phyloP scores from a whole-genome alignment of 1,139 yeast species.

The Kazachstania sp. region DNA sequence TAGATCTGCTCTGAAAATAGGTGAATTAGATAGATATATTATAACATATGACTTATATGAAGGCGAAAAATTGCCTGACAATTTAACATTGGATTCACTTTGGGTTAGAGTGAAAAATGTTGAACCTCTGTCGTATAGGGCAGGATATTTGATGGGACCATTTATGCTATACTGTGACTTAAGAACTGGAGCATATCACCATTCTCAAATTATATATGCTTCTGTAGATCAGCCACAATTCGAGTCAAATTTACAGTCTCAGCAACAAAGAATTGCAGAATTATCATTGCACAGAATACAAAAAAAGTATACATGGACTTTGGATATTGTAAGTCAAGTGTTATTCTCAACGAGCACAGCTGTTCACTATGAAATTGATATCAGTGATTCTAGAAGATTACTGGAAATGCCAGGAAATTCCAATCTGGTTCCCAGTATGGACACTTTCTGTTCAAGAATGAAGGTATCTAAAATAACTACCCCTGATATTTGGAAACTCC shows the following conservation, averaged over 20 bases:
- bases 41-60: slow-evolving; percentile 39
- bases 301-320: slow-evolving; percentile 58
- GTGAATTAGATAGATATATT: slow-evolving; percentile 47
- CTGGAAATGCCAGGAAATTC: slow-evolving; percentile 2
- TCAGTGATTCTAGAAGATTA: slow-evolving; percentile 44
- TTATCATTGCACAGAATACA: slow-evolving; percentile 39
- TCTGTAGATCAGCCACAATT: slow-evolving; percentile 70
- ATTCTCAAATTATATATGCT: slow-evolving; percentile 45
- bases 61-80: slow-evolving; percentile 21
- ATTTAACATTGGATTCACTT: slow-evolving; percentile 31
- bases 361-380: slow-evolving; percentile 59
- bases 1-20: slow-evolving; percentile 39
- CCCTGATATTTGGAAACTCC: slow-evolving; percentile 63
- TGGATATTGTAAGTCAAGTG: slow-evolving; percentile 78
- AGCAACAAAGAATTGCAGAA: slow-evolving; percentile 50
- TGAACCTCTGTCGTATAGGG: slow-evolving; percentile 71
- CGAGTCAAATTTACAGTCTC: slow-evolving; percentile 71
- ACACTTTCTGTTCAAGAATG: slow-evolving; percentile 17
- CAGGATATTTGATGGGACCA: slow-evolving; percentile 89
- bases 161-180: slow-evolving; percentile 80
- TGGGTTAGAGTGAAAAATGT: slow-evolving; percentile 67
- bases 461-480: slow-evolving; percentile 52
- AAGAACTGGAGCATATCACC: slow-evolving; percentile 55
- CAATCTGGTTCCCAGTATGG: slow-evolving; percentile 15
- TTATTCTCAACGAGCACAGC: slow-evolving; percentile 65